A percentile compares a stretch with the other conserved stretches of the same genome.
These are phyloP conservation scores for Picochlorum sp. DNA, from an alignment of 139 green algal species.

Conservation along the genomic window DNA sequence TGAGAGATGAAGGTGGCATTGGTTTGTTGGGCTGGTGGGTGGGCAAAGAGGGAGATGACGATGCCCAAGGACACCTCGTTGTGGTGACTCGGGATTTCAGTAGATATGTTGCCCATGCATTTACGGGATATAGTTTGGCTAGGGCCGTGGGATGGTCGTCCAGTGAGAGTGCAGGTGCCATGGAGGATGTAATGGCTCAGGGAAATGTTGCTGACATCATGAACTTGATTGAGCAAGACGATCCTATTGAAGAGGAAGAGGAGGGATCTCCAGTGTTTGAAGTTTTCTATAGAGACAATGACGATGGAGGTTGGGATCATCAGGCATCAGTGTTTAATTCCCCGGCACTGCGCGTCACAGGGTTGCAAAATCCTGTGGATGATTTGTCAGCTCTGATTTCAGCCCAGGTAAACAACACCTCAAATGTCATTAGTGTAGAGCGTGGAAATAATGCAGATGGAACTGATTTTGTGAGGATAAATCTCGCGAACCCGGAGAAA, in stretches of 20 bases:
- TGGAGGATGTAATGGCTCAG: neutral
- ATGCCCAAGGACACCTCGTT: conserved; percentile 67
- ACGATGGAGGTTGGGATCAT: conserved; percentile 24
- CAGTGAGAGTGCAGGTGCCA: neutral
- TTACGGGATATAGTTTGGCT: conserved; percentile 46
- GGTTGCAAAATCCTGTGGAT: neutral
- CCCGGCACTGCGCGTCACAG: conserved; percentile 1
- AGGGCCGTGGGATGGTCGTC: conserved; percentile 13
- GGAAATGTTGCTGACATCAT: conserved; percentile 1
- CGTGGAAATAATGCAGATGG: conserved; percentile 12
- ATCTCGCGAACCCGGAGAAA: neutral
- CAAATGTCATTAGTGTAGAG: conserved; percentile 16
- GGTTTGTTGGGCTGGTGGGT: conserved; percentile 72
- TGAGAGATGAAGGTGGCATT: conserved; percentile 50
- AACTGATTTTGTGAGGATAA: conserved; percentile 10
- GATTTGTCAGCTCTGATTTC: conserved; percentile 3
- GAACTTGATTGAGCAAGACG: neutral
- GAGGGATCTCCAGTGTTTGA: conserved; percentile 50
- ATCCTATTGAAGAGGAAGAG: conserved; percentile 5
- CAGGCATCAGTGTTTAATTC: conserved; percentile 35
- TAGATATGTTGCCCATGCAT: conserved; percentile 42
- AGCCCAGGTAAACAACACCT: neutral
- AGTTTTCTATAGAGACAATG: conserved; percentile 44
- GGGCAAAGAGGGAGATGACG: conserved; percentile 32
- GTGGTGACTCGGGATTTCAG: conserved; percentile 43